Percentiles rank a stretch among this genome's conserved stretches.
Conservation (phyloP, 1,284 basidiomycete species). For the Tilletia horrida region DNA sequence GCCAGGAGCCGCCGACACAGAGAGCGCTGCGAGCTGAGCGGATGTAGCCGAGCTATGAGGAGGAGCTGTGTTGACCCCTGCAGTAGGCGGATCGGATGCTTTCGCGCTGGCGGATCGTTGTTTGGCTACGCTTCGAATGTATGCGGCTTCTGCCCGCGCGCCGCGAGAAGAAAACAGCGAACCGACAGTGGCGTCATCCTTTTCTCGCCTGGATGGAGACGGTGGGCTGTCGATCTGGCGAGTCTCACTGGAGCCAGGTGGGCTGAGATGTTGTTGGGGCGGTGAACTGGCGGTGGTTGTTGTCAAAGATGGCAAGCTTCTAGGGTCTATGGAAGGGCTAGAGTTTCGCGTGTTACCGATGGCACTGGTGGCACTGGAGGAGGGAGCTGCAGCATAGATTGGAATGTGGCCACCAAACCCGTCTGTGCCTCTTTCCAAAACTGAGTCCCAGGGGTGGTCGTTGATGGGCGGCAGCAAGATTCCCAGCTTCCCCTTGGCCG, state of each 20-base stretch:
- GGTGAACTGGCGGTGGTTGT: not conserved
- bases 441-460: slow-evolving; percentile 15
- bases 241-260: too few species aligned
- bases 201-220: slow-evolving; percentile 4
- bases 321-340: not conserved
- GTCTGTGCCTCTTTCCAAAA: slow-evolving; percentile 22
- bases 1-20: not conserved
- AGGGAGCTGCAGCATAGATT: not conserved
- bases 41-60: not conserved
- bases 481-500: slow-evolving; percentile 14
- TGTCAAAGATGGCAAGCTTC: not conserved
- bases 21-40: not conserved
- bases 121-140: slow-evolving; percentile 16
- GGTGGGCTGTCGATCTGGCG: slow-evolving; percentile 7
- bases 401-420: slow-evolving; percentile 22
- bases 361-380: not conserved
- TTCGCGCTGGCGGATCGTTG: not conserved
- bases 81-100: not conserved
- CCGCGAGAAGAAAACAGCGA: slow-evolving; percentile 7
- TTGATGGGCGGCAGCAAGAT: slow-evolving; percentile 12
- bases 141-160: slow-evolving; percentile 8
- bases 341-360: not conserved
- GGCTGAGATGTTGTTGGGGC: not conserved
- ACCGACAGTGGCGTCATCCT: not conserved
- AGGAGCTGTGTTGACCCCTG: not conserved